These are phyloP conservation scores for Pueraria montana DNA, from an alignment of 306 rosid species.

Conservation along the genomic window DNA sequence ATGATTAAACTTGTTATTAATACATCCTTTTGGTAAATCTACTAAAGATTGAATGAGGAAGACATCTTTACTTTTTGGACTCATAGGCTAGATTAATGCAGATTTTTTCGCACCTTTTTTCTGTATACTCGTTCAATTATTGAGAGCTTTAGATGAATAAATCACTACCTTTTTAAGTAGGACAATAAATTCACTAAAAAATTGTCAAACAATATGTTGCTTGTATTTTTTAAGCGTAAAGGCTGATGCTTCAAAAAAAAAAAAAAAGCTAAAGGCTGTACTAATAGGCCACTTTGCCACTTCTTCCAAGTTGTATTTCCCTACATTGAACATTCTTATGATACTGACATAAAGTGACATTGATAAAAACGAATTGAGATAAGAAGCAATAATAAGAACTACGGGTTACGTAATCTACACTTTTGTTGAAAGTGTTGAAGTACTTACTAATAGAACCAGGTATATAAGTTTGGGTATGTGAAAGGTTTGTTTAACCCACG, in stretches of 20 bases:
- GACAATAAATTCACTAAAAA: not conserved
- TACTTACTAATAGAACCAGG: too few relatives aligned
- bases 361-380: not conserved
- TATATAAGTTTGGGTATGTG: too few relatives aligned
- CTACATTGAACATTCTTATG: too few relatives aligned
- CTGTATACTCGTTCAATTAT: not conserved
- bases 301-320: not conserved
- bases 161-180: not conserved
- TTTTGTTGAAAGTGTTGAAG: too few relatives aligned
- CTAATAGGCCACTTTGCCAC: too few relatives aligned
- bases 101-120: not conserved
- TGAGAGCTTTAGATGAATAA: not conserved
- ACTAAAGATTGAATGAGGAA: too few relatives aligned
- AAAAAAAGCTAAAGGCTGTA: too few relatives aligned
- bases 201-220: not conserved
- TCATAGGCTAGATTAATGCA: not conserved
- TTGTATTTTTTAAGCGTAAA: not conserved
- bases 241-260: too few relatives aligned
- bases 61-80: not conserved
- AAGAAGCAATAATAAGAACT: not conserved
- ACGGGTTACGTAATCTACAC: too few relatives aligned
- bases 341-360: too few relatives aligned
- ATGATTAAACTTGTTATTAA: not conserved
- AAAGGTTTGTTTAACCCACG: too few relatives aligned
- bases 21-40: too few relatives aligned